Evolutionary conservation across 345 rosid species (phyloP).

Genomic region (Chamaenerion angustifolium): DNA sequence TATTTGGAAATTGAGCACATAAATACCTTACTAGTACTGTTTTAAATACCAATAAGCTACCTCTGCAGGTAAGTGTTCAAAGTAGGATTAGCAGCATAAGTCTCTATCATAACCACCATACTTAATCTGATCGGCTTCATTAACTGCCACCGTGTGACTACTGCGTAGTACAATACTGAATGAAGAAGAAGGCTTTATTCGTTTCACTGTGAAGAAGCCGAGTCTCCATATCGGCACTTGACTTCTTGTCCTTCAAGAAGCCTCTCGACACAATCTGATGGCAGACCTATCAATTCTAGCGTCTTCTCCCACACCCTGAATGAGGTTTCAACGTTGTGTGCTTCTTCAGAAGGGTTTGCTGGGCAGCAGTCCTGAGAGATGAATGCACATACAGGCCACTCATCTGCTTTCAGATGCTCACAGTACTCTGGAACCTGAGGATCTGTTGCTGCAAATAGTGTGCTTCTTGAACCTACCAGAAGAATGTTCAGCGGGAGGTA

Average conservation of each 20-base stretch:
- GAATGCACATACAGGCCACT: slow-evolving; percentile 90
- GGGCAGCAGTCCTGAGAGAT: slow-evolving; percentile 92
- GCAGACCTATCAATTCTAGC: slow-evolving; percentile 68
- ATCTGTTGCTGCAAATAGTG: slow-evolving; percentile 88
- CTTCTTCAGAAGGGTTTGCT: slow-evolving; percentile 79
- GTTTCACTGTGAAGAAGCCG: neutral
- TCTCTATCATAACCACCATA: too few relatives aligned
- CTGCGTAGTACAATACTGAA: too few relatives aligned
- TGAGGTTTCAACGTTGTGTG: slow-evolving; percentile 64
- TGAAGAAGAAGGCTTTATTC: neutral
- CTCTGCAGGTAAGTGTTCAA: too few relatives aligned
- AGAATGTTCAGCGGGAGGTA: neutral
- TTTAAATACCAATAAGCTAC: too few relatives aligned
- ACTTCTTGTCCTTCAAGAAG: slow-evolving; percentile 63
- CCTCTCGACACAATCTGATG: slow-evolving; percentile 63
- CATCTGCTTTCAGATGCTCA: slow-evolving; percentile 62
- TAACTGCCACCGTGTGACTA: too few relatives aligned
- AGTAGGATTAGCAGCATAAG: too few relatives aligned
- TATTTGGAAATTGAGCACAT: too few relatives aligned
- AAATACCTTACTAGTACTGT: too few relatives aligned
- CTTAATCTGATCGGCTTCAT: too few relatives aligned
- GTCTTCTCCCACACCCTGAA: slow-evolving; percentile 81
- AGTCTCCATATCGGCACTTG: slow-evolving; percentile 31
- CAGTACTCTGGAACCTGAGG: slow-evolving; percentile 89
- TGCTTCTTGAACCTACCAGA: slow-evolving; percentile 59